Evolutionary conservation across 805 yeast genomes (phyloP), one percentile per base, ranked within the genome.

Genomic region (Ogataea salicorniae): DNA sequence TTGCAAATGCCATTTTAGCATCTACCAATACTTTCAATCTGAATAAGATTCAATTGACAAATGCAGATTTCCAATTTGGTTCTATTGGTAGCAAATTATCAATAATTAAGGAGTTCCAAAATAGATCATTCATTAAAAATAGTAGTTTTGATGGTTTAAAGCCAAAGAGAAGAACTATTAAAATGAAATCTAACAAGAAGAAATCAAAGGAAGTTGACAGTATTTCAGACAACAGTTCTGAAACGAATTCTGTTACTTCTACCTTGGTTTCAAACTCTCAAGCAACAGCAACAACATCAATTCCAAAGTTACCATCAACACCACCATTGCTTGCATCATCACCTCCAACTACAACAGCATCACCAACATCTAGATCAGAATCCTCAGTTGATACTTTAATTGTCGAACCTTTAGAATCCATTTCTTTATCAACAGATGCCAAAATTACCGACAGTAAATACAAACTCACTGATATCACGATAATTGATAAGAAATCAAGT

Each of bases 101-200:
- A 64, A 69, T 57, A 45, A 74, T 77, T 42, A 71, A 77, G 18
- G 62, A 67, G 31, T 75, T 77, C 48, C 82, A 77, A 59, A 58
- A 73, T 6, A 69, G 67, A 48, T 70, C 69, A 36, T 76, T 62
- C 54, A 61, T 67, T 47, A 69, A 68, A 50, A 61, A 57, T 46
- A 59, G 52, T 47, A 59, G 52, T 41, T 49, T 48, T 20, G 59
- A 55, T 39, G 61, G 56, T 6, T 51, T 40, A 15, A 70, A 70
- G 49, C 66, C 68, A 7, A 53, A 51, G 42, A 46, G 67, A 37
- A 50, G 67, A 45, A 51, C 48, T 17, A 54, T 60, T 53, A 58
- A 62, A 57, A 46, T 61, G 49, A 49, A 50, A 26, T 22, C 41
- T 1, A 49, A 45, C 29, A 42, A 45, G 7, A 41, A 42, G 40